Evolutionary conservation across 805 yeast species (phyloP).

Genomic region (Suhomyces kilbournensis): DNA sequence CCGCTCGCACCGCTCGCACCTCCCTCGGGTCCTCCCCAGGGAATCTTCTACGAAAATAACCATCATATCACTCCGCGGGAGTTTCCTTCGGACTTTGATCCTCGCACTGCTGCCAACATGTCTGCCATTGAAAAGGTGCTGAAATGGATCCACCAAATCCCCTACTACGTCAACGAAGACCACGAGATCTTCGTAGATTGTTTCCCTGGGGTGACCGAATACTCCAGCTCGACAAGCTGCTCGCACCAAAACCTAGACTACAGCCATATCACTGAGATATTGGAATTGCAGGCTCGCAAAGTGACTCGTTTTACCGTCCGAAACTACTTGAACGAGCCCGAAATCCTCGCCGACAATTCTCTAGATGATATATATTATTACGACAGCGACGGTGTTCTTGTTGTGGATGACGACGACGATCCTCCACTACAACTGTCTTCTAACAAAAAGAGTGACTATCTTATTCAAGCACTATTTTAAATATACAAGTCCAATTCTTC

Average conservation of each 20-base stretch:
- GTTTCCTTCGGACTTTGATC: slow-evolving; percentile 44
- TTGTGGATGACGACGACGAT: not conserved
- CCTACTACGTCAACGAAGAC: slow-evolving; percentile 34
- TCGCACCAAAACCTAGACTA: slow-evolving; percentile 10
- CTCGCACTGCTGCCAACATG: slow-evolving; percentile 63
- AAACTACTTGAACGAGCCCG: slow-evolving; percentile 29
- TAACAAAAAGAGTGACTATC: not conserved
- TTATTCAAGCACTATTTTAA: not conserved
- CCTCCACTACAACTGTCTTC: not conserved
- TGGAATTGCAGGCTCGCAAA: slow-evolving; percentile 52
- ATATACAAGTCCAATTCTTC: slow-evolving; percentile 51
- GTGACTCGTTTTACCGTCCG: slow-evolving; percentile 46
- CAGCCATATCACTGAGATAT: slow-evolving; percentile 42
- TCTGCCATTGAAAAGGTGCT: slow-evolving; percentile 62
- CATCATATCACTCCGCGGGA: not conserved
- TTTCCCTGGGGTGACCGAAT: slow-evolving; percentile 45
- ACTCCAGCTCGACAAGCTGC: slow-evolving; percentile 20
- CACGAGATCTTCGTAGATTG: slow-evolving; percentile 38
- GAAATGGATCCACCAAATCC: slow-evolving; percentile 61
- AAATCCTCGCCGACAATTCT: slow-evolving; percentile 2
- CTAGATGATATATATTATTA: not conserved
- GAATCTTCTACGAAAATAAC: not conserved
- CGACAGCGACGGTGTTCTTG: slow-evolving; percentile 3
- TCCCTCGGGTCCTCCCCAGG: not conserved
- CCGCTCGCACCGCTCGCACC: too few relatives aligned